A percentile compares a stretch with the other conserved stretches of the same genome.
Evolutionary conservation across 148 eudicot genomes (phyloP).

Genomic region (Rhododendron vialii): DNA sequence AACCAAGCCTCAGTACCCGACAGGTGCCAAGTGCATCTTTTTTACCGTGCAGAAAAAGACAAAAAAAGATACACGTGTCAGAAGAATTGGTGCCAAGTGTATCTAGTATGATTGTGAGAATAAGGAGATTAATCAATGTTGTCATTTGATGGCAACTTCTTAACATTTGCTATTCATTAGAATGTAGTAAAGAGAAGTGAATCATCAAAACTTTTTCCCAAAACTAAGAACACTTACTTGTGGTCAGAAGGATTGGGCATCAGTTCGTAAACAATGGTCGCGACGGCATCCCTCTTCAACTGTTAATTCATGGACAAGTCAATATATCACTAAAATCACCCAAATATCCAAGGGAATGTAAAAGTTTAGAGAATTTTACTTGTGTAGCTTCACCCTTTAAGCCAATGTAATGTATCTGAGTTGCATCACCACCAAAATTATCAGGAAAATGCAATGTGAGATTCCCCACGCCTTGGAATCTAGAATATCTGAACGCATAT

Average conservation of each 20-base stretch:
- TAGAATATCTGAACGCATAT: slow-evolving; percentile 59
- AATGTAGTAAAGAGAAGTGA: not conserved
- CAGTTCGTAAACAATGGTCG: slow-evolving; percentile 84
- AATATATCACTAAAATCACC: not conserved
- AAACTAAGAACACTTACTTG: slow-evolving; percentile 58
- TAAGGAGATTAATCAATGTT: not conserved
- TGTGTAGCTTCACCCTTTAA: slow-evolving; percentile 97
- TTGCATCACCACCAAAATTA: slow-evolving; percentile 82
- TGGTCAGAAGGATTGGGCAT: slow-evolving; percentile 99
- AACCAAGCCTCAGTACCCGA: not conserved
- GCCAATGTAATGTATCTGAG: slow-evolving; percentile 93
- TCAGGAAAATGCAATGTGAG: slow-evolving; percentile 94
- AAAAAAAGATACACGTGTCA: not conserved
- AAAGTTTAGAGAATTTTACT: slow-evolving; percentile 35
- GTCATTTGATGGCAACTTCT: not conserved
- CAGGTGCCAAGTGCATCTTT: not conserved
- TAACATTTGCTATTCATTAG: not conserved
- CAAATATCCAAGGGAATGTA: not conserved
- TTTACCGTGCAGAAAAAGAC: not conserved
- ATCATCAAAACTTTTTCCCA: not conserved
- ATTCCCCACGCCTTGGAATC: slow-evolving; percentile 90
- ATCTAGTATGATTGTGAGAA: not conserved
- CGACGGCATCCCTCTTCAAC: slow-evolving; percentile 96
- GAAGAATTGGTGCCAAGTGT: not conserved
- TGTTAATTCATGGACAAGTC: slow-evolving; percentile 28